phyloP scores from a whole-genome alignment of 2,329 filamentous ascomycete species.

The Sarocladiaceae sp. region DNA sequence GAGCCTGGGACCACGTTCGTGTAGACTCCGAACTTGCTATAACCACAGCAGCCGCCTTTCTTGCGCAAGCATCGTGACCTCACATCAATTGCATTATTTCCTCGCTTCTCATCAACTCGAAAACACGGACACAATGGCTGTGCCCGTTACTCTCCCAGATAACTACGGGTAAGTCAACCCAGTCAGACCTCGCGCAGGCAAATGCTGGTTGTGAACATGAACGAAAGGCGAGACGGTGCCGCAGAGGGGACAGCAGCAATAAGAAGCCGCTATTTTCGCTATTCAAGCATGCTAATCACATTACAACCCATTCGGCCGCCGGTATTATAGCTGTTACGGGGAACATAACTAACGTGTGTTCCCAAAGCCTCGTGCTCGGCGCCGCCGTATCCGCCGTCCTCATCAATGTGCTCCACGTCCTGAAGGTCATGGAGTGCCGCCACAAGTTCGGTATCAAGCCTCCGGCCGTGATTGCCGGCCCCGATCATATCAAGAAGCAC shows the following conservation, averaged over 20 bases:
- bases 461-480: constrained; percentile 52
- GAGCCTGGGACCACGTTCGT: no score
- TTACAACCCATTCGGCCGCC: neutral
- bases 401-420: constrained; percentile 49
- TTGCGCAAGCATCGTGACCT: no score
- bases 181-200: neutral
- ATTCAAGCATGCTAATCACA: constrained; percentile 1
- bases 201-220: no score
- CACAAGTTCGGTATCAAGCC: constrained; percentile 51
- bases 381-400: constrained; percentile 54
- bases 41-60: no score
- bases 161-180: constrained; percentile 45
- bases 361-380: constrained; percentile 54
- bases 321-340: no score
- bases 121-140: constrained; percentile 8
- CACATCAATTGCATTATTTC: neutral
- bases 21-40: no score
- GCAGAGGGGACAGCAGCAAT: no score
- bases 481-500: constrained; percentile 51
- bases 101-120: neutral
- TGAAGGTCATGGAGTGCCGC: constrained; percentile 45
- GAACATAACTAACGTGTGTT: no score
- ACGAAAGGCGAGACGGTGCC: no score
- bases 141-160: constrained; percentile 38
- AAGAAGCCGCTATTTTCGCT: no score